Conservation (phyloP, 2,329 filamentous ascomycete genomes). For the Thermothelomyces thermophilus region DNA sequence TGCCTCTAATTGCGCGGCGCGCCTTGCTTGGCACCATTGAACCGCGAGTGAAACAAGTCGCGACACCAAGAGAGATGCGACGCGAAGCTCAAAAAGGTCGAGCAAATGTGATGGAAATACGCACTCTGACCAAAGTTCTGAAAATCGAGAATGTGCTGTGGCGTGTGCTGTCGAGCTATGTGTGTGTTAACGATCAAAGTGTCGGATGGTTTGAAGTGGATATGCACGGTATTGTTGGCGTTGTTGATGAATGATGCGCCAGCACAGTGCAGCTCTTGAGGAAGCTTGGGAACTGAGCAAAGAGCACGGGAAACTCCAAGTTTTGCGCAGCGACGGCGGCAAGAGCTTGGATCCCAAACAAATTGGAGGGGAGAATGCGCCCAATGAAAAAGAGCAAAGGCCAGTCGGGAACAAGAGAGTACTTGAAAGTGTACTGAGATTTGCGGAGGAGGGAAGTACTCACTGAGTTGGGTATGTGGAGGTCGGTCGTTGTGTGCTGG, state of each 20-base stretch:
- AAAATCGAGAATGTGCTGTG: conserved; percentile 4
- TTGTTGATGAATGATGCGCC: conserved; percentile 3
- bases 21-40: conserved; percentile 18
- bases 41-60: conserved; percentile 38
- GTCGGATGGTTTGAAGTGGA: conserved; percentile 16
- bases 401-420: conserved; percentile 25
- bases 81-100: conserved; percentile 32
- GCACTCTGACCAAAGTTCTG: conserved; percentile 31
- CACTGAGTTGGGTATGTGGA: conserved; percentile 39
- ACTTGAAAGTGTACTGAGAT: conserved; percentile 37
- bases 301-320: conserved; percentile 7
- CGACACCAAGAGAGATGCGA: conserved; percentile 26
- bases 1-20: neutral
- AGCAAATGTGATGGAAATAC: conserved; percentile 25
- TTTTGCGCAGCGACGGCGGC: conserved; percentile 9
- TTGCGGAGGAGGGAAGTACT: conserved; percentile 44
- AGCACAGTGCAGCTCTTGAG: conserved; percentile 9
- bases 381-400: conserved; percentile 9
- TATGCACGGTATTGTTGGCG: conserved; percentile 15
- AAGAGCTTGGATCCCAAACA: conserved; percentile 4
- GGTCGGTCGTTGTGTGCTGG: conserved; percentile 34
- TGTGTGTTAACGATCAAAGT: conserved; percentile 15
- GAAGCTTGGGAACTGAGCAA: conserved; percentile 5
- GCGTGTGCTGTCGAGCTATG: conserved; percentile 16
- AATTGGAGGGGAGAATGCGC: neutral